These are phyloP conservation scores for Aspergillus diversus DNA, from an alignment of 495 filamentous ascomycete genomes.

Conservation along the genomic window DNA sequence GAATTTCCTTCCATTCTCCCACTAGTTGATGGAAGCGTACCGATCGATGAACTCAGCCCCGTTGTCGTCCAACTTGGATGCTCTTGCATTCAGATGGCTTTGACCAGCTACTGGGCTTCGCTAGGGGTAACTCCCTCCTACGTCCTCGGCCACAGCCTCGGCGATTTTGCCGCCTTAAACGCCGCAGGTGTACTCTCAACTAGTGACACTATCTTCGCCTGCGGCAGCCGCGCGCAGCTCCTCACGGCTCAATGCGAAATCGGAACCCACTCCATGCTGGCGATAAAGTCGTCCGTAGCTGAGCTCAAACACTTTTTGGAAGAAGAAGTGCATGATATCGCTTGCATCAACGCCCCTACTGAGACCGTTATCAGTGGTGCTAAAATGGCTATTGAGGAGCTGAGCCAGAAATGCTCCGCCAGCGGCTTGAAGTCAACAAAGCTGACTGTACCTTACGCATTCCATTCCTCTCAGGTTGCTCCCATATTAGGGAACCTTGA, in stretches of 20 bases:
- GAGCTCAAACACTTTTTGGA: slow-evolving; percentile 31
- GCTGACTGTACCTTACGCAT: slow-evolving; percentile 72
- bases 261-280: slow-evolving; percentile 67
- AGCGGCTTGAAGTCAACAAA: slow-evolving; percentile 64
- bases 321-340: slow-evolving; percentile 41
- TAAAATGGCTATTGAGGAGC: slow-evolving; percentile 54
- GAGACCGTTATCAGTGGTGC: slow-evolving; percentile 53
- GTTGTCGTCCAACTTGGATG: slow-evolving; percentile 78
- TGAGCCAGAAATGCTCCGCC: slow-evolving; percentile 59
- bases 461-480: slow-evolving; percentile 78
- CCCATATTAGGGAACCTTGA: slow-evolving; percentile 69
- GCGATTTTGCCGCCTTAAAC: slow-evolving; percentile 81
- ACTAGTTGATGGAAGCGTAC: slow-evolving; percentile 58
- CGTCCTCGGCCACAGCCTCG: slow-evolving; percentile 77
- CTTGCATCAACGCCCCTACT: slow-evolving; percentile 52
- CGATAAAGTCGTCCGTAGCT: slow-evolving; percentile 39
- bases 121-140: slow-evolving; percentile 77
- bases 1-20: slow-evolving; percentile 68
- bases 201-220: slow-evolving; percentile 71
- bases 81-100: slow-evolving; percentile 81
- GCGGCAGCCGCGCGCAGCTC: slow-evolving; percentile 73
- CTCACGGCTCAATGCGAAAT: slow-evolving; percentile 70
- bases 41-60: slow-evolving; percentile 63
- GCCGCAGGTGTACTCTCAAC: slow-evolving; percentile 76
- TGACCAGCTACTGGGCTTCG: slow-evolving; percentile 77